Percentiles rank a stretch among this genome's conserved stretches.
Conservation (phyloP, 2,329 filamentous ascomycete genomes). For the Grosmannia clavigera region DNA sequence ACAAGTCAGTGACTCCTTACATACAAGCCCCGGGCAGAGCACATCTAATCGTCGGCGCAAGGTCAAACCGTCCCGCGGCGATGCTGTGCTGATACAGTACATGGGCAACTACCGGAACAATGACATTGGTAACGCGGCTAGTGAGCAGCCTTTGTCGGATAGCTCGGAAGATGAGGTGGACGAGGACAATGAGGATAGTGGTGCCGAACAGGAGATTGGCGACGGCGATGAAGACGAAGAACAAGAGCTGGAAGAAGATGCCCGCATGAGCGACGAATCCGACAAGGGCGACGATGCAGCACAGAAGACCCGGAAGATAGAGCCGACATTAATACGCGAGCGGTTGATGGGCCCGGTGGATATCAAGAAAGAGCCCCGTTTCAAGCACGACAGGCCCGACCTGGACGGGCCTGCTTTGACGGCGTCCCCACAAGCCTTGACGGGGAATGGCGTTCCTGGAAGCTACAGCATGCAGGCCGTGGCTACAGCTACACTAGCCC, state of each 20-base stretch:
- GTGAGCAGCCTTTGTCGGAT: constrained; percentile 33
- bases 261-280: neutral
- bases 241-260: neutral
- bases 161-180: neutral
- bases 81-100: constrained; percentile 54
- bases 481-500: neutral
- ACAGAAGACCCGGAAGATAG: neutral
- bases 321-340: neutral
- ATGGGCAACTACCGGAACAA: constrained; percentile 52
- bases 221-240: neutral
- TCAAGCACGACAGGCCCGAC: neutral
- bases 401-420: neutral
- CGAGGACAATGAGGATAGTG: neutral
- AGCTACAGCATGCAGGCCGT: constrained; percentile 4
- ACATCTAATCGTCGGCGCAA: constrained; percentile 41
- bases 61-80: constrained; percentile 44
- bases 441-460: neutral
- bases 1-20: constrained; percentile 24
- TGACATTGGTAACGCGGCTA: constrained; percentile 50
- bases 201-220: too few relatives aligned
- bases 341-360: neutral
- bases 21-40: constrained; percentile 25
- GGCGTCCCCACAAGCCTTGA: neutral
- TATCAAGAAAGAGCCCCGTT: neutral
- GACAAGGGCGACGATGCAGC: neutral